Base-by-base conservation (phyloP, 2,329 filamentous ascomycete genomes). In the Trichoderma atrobrunneum region DNA sequence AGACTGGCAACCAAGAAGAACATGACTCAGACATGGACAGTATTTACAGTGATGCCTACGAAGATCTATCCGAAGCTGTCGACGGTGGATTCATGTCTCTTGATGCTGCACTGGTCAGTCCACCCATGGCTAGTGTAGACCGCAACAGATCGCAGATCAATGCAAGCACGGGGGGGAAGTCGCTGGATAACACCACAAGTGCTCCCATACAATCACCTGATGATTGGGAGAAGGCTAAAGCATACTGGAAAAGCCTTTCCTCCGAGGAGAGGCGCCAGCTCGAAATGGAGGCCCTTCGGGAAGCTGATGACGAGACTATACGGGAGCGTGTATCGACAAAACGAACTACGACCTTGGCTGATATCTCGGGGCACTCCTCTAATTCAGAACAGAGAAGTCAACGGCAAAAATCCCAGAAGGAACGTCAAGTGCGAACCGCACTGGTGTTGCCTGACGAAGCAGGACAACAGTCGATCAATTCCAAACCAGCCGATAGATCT, bases 21-120 rank as follows among this genome's bases (percentile, higher is more conserved):
- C 83, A 87, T n/a, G 82, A 80, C 6, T 78, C 79, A 2, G 88
- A 90, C 70, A 82, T 82, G 16, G 84, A 82, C 64, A 91, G 87
- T 73, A 86, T 93, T 28, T 95, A 93, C 78, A 93, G 91, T 74
- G 93, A 95, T 80, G 92, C 92, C 1, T 91, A 91, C 69, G 93
- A 95, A 80, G 91, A 94, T 73, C 82, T 92, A 0, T 88, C 88
- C 0, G 90, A 93, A 16, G 77, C 85, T 5, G 90, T 92, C 51
- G 87, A 87, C 2, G 87, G 88, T 61, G 92, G 91, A 0, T 95
- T 93, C 76, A 85, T 89, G 77, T 94, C 92, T 5, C 84, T 95
- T 8, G 87, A 94, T 79, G 92, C 92, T 12, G 88, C 94, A 10
- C 86, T 93, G 1, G 87, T 90, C 24, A 89, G 86, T 61, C 89